Evolutionary conservation across 1,139 yeast genomes (phyloP).

Genomic region (Suhomyces bolitotheri): DNA sequence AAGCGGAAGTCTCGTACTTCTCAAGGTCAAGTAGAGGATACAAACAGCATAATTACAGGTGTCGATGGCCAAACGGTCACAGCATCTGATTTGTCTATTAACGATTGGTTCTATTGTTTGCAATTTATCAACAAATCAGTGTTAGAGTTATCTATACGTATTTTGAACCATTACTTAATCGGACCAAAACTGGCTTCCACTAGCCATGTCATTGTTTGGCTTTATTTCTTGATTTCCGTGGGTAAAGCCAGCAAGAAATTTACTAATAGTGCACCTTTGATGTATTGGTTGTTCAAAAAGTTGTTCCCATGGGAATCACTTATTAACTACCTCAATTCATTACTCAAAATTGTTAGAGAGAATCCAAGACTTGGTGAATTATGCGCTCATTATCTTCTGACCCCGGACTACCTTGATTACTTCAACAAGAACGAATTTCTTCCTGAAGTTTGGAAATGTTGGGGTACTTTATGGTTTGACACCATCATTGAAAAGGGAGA

Average conservation of each 20-base stretch:
- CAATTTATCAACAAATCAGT: constrained; percentile 63
- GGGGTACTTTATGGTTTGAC: constrained; percentile 85
- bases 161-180: constrained; percentile 60
- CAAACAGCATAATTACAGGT: constrained; percentile 18
- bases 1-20: constrained; percentile 50
- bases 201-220: constrained; percentile 71
- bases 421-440: constrained; percentile 60
- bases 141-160: constrained; percentile 63
- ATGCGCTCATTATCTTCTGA: constrained; percentile 33
- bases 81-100: constrained; percentile 47
- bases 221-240: constrained; percentile 63
- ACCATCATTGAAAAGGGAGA: constrained; percentile 50
- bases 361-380: constrained; percentile 26
- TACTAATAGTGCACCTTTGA: constrained; percentile 50
- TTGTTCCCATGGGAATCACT: constrained; percentile 70
- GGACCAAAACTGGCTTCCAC: constrained; percentile 74
- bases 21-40: constrained; percentile 21
- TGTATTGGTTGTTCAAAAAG: constrained; percentile 52
- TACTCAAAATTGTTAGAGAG: constrained; percentile 36
- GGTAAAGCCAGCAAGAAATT: constrained; percentile 54
- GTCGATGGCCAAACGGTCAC: constrained; percentile 35
- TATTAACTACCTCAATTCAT: constrained; percentile 59
- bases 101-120: constrained; percentile 61
- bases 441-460: constrained; percentile 79
- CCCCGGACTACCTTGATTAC: constrained; percentile 33